These are phyloP conservation scores for Aphanomyces euteiches DNA, from an alignment of 352 stramenopile species.

Conservation along the genomic window DNA sequence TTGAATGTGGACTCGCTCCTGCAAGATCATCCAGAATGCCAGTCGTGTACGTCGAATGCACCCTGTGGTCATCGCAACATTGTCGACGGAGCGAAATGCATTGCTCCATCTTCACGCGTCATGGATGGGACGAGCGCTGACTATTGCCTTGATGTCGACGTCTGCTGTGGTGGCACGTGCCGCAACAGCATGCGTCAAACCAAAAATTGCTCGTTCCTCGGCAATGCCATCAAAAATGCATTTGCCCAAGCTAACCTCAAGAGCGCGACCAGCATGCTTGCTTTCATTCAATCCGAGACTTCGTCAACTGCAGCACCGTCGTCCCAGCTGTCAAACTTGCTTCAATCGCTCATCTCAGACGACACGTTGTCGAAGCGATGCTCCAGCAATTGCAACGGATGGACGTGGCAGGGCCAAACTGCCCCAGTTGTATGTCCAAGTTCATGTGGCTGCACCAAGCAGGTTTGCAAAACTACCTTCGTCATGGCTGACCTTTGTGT, in stretches of 20 bases:
- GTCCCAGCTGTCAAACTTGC: background rate
- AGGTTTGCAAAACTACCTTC: background rate
- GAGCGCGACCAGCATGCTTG: slow-evolving; percentile 3
- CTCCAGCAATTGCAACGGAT: slow-evolving; percentile 29
- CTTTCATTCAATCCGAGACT: slow-evolving; percentile 8
- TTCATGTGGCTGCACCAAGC: slow-evolving; percentile 14
- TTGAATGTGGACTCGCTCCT: slow-evolving; percentile 27
- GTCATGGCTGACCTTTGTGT: background rate
- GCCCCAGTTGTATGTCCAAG: background rate
- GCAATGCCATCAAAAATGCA: slow-evolving; percentile 5
- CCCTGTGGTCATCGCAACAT: slow-evolving; percentile 14
- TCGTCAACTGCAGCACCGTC: background rate
- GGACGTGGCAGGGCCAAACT: slow-evolving; percentile 2
- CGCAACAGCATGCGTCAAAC: slow-evolving; percentile 20
- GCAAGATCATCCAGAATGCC: slow-evolving; percentile 15
- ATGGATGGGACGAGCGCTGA: background rate
- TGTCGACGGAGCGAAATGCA: slow-evolving; percentile 10
- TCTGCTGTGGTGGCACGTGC: slow-evolving; percentile 26
- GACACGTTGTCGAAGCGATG: slow-evolving; percentile 9
- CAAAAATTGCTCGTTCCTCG: slow-evolving; percentile 20
- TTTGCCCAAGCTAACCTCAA: background rate
- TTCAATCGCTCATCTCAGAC: background rate
- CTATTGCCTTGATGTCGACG: slow-evolving; percentile 18
- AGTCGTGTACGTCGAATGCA: background rate
- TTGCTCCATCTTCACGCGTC: background rate